Conservation (phyloP, 805 yeast species). For the Debaryomyces castellii region DNA sequence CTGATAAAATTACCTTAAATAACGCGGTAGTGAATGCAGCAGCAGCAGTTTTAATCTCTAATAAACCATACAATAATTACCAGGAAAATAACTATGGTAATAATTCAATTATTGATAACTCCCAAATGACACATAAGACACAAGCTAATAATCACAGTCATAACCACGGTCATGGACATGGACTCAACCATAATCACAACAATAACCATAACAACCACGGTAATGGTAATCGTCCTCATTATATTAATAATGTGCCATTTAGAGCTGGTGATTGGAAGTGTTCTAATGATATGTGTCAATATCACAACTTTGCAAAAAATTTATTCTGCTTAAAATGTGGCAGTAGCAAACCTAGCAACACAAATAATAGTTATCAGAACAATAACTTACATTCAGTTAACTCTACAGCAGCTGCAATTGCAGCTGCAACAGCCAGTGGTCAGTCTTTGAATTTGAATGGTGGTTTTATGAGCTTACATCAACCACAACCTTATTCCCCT, state of each 20-base stretch:
- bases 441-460: conserved; percentile 40
- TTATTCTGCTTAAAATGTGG: conserved; percentile 87
- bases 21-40: conserved; percentile 2
- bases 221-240: conserved; percentile 14
- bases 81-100: conserved; percentile 4
- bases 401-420: conserved; percentile 46
- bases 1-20: conserved; percentile 8
- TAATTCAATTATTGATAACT: conserved; percentile 3
- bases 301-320: conserved; percentile 92
- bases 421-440: conserved; percentile 48
- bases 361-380: conserved; percentile 5
- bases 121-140: conserved; percentile 1
- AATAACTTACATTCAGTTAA: conserved; percentile 33
- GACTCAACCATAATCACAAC: conserved; percentile 11
- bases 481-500: conserved; percentile 26
- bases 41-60: conserved; percentile 2
- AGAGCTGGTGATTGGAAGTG: conserved; percentile 98
- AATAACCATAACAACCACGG: conserved; percentile 11
- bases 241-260: conserved; percentile 71
- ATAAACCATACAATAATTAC: conserved; percentile 3
- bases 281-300: conserved; percentile 70
- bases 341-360: conserved; percentile 51
- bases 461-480: conserved; percentile 31
- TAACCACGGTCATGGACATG: conserved; percentile 4
- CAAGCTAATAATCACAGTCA: conserved; percentile 5